Conservation (phyloP, 225 moss, liverwort and hornwort genomes). For the Anthoceros angustus region DNA sequence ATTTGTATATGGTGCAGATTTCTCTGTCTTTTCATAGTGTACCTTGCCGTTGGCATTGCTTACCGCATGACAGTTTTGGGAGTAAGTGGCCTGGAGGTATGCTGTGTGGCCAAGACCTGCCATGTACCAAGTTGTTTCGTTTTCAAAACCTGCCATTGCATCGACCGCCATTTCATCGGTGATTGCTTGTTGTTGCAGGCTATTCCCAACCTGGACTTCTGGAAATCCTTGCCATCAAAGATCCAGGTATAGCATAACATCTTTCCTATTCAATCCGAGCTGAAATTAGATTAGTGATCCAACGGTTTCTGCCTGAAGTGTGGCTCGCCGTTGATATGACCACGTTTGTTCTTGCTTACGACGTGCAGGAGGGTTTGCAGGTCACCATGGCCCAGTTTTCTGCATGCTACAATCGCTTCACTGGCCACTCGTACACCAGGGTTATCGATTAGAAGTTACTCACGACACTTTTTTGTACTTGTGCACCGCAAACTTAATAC, state of each 20-base stretch:
- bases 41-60: slow-evolving; percentile 80
- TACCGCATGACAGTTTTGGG: slow-evolving; percentile 85
- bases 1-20: slow-evolving; percentile 25
- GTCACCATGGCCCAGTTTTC: neutral
- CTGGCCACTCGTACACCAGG: neutral
- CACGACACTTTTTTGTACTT: too few relatives aligned
- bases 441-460: neutral
- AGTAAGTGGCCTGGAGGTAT: slow-evolving; percentile 81
- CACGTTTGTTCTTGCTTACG: neutral
- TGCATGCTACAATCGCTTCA: neutral
- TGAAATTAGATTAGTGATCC: neutral
- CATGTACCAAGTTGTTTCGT: neutral
- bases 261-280: neutral
- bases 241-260: slow-evolving; percentile 34
- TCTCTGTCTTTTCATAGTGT: slow-evolving; percentile 61
- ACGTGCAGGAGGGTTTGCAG: neutral
- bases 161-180: neutral
- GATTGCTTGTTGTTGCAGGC: slow-evolving; percentile 27
- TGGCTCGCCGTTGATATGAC: neutral
- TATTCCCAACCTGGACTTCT: slow-evolving; percentile 71
- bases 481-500: too few relatives aligned
- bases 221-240: slow-evolving; percentile 62
- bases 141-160: neutral
- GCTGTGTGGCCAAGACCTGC: neutral
- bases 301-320: neutral